These are phyloP conservation scores for Malassezia dermatis DNA, from an alignment of 1,284 basidiomycete genomes.

Conservation along the genomic window DNA sequence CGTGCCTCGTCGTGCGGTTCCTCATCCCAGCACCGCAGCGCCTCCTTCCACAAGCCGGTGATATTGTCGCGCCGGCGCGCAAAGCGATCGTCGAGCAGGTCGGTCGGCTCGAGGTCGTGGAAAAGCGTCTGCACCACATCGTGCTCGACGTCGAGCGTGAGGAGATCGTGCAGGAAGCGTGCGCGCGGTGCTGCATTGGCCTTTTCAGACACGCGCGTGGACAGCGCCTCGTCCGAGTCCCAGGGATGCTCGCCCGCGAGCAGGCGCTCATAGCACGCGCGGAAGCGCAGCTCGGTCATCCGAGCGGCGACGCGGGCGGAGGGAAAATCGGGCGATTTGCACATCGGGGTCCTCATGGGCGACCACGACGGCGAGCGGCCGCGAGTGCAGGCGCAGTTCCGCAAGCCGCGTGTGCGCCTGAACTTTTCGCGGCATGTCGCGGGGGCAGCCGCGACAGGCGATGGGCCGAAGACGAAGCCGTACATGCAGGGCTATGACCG, in stretches of 20 bases:
- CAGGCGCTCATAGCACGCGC: conserved; percentile 26
- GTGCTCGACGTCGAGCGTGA: conserved; percentile 34
- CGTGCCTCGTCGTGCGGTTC: conserved; percentile 29
- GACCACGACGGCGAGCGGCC: background rate
- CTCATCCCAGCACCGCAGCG: conserved; percentile 29
- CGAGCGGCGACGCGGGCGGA: background rate
- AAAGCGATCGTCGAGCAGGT: conserved; percentile 30
- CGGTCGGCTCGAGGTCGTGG: conserved; percentile 19
- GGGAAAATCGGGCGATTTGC: background rate
- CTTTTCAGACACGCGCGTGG: conserved; percentile 20
- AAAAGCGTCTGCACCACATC: conserved; percentile 24
- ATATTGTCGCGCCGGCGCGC: conserved; percentile 33
- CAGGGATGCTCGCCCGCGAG: conserved; percentile 37
- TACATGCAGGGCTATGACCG: conserved; percentile 56
- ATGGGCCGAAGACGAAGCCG: conserved; percentile 38
- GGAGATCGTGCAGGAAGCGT: conserved; percentile 34
- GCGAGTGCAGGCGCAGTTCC: conserved; percentile 6
- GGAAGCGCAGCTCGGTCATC: conserved; percentile 16
- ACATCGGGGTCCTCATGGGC: background rate
- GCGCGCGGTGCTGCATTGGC: conserved; percentile 33
- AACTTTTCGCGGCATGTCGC: conserved; percentile 17
- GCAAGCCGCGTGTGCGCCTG: conserved; percentile 15
- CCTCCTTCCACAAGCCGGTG: conserved; percentile 36
- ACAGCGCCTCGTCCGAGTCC: conserved; percentile 5
- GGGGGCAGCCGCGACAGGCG: conserved; percentile 15